Base-by-base conservation (phyloP, 495 filamentous ascomycete genomes). In the Aspergillus sparsus region DNA sequence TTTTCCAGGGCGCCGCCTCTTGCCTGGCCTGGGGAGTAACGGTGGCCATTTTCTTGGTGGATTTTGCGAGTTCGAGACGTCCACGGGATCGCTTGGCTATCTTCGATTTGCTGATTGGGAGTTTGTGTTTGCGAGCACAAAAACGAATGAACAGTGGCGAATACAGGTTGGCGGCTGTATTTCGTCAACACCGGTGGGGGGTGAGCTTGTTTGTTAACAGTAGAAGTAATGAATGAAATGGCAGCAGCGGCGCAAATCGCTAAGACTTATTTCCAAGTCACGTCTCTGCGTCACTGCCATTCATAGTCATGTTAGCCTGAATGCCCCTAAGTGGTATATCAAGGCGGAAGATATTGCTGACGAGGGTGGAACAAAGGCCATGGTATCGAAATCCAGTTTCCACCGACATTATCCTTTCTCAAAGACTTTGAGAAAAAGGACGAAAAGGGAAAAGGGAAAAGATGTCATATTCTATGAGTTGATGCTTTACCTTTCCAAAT, bases 61-160 rank as follows among this genome's bases (percentile, higher is more conserved):
- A 55, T 60, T 61, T 49, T 11, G 51, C 35, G 27, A 35, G 37
- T 58, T 71, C 64, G 51, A 71, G 60, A 6, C 67, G 61, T 50
- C 64, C 15, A 55, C 59, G 62, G 21, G 64, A 63, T 64, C 76
- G 70, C 65, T 73, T 76, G 50, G 77, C 65, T 65, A 78, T 67
- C 58, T 71, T 69, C 64, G 73, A 78, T 49, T 75, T 61, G 53
- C 77, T 69, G 41, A 74, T 69, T 12, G 71, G 65, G 50, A 81
- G 71, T 47, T 80, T 74, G 62, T 78, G 74, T 71, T 78, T 77
- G 55, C 69, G 74, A 36, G 72, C 75, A 72, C 74, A 81, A 62
- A 72, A 76, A 66, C 77, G 75, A 73, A 82, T 70, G 73, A 86
- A 86, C 59, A 87, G 80, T 75, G 83, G 83, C 61, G 85, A 87